Percentiles rank a stretch among this genome's conserved stretches.
phyloP scores from a whole-genome alignment of 2,329 filamentous ascomycete species.

The Celoporthe dispersa region DNA sequence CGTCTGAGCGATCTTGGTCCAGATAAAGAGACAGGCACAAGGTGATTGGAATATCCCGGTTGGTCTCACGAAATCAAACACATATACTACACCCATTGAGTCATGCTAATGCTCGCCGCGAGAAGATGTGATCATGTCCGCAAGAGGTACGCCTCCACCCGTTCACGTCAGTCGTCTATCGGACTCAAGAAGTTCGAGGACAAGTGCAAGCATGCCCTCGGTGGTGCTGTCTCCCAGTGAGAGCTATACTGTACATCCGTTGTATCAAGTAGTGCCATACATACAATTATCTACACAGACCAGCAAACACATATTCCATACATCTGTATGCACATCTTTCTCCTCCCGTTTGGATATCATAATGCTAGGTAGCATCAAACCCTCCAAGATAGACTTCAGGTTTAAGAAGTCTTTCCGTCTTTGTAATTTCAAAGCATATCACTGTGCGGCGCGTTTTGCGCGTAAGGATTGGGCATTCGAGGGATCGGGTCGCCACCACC shows the following conservation, averaged over 20 bases:
- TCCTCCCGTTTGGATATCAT: neutral
- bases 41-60: slow-evolving; percentile 36
- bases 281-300: slow-evolving; percentile 18
- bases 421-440: slow-evolving; percentile 40
- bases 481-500: slow-evolving; percentile 46
- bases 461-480: slow-evolving; percentile 43
- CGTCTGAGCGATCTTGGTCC: neutral
- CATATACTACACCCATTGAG: slow-evolving; percentile 24
- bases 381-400: neutral
- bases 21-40: neutral
- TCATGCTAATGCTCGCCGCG: slow-evolving; percentile 36
- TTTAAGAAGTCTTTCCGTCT: neutral
- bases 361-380: neutral
- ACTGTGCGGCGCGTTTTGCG: slow-evolving; percentile 39
- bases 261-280: slow-evolving; percentile 5
- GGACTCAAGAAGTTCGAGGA: neutral
- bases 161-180: neutral
- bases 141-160: slow-evolving; percentile 32
- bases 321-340: slow-evolving; percentile 1
- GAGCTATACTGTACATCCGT: slow-evolving; percentile 1
- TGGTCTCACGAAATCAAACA: slow-evolving; percentile 41
- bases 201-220: slow-evolving; percentile 4
- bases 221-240: slow-evolving; percentile 3
- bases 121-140: slow-evolving; percentile 27
- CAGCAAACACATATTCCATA: slow-evolving; percentile 12